Base-by-base conservation (phyloP, 2,329 filamentous ascomycete species). In the Amphichorda felina region DNA sequence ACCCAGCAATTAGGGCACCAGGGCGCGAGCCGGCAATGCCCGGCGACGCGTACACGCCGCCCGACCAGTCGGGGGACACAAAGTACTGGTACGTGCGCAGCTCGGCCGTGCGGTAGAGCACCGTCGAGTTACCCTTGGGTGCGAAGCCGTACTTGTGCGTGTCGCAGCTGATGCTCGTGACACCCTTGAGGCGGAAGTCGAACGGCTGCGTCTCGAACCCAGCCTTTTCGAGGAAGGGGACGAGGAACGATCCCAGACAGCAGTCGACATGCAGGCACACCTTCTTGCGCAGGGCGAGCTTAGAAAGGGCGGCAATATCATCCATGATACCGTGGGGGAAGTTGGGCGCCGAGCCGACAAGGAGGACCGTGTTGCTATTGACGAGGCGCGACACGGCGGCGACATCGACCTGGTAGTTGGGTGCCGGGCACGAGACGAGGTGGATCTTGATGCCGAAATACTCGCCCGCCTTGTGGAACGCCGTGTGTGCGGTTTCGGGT, bases 71-170 rank as follows among this genome's bases (percentile, higher is more conserved):
- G 6, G 91, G 82, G 22, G 81, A 85, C 54, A 98, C 81, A 59
- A 94, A 98, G 69, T 98, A 98, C 60, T 98, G 91, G 59, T 94
- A 89, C 38, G 77, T 76, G 46, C 91, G 78, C 45, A 93, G 73
- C 32, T 73, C 64, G 24, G 79, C 72, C 31, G 77, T 82, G 48
- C 91, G 85, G 70, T 98, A 98, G 29, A 98, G 70, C 11, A 94
- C 71, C 2, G 87, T 91, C 35, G 82, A 91, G 70, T 94, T 98
- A 46, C 91, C 91, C 65, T 98, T 98, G 36, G 91, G 91, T 1
- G 91, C 91, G 54, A 98, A 98, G 26, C 91, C 91, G 56, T 98
- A 98, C 59, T 98, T 98, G 72, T 98, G 91, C 3, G 91, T 98
- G 56, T 98, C 91, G 57, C 88, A 93, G 45, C 79, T 87, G 57